Percentiles rank a stretch among this genome's conserved stretches.
These are phyloP conservation scores for Hortiboletus flavorubellus DNA, from an alignment of 768 basidiomycete genomes.

Conservation along the genomic window DNA sequence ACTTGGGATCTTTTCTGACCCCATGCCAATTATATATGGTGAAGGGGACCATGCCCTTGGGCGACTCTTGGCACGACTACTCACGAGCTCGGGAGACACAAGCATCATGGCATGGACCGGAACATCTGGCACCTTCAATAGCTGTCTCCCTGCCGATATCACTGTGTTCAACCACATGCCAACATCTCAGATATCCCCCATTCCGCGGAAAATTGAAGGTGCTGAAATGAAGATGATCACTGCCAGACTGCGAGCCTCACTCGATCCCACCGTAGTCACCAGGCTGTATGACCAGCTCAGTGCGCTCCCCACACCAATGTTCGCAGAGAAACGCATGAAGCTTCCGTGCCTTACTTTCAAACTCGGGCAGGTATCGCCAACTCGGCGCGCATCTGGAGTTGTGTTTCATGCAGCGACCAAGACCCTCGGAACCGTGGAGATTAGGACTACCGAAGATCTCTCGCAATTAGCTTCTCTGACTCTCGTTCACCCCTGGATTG, in stretches of 20 bases:
- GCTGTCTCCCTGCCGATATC: not conserved
- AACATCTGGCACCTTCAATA: not conserved
- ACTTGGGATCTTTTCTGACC: not conserved
- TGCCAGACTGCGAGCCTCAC: not conserved
- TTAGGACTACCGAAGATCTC: too few species aligned
- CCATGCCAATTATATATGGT: not conserved
- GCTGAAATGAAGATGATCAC: not conserved
- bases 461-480: too few species aligned
- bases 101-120: constrained; percentile 10
- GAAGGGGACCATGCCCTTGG: constrained; percentile 2
- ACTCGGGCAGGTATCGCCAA: not conserved
- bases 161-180: not conserved
- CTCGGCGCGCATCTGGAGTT: not conserved
- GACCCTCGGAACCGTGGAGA: too few species aligned
- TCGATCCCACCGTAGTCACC: not conserved
- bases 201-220: not conserved
- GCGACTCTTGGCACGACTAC: not conserved
- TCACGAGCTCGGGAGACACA: constrained; percentile 1
- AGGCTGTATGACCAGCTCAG: not conserved
- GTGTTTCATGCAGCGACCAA: too few species aligned
- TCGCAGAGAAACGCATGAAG: not conserved
- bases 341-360: constrained; percentile 7
- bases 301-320: not conserved
- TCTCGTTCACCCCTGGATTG: too few species aligned
- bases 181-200: not conserved